phyloP scores from a whole-genome alignment of 106 monocot species.

The Gastrodia elata region DNA sequence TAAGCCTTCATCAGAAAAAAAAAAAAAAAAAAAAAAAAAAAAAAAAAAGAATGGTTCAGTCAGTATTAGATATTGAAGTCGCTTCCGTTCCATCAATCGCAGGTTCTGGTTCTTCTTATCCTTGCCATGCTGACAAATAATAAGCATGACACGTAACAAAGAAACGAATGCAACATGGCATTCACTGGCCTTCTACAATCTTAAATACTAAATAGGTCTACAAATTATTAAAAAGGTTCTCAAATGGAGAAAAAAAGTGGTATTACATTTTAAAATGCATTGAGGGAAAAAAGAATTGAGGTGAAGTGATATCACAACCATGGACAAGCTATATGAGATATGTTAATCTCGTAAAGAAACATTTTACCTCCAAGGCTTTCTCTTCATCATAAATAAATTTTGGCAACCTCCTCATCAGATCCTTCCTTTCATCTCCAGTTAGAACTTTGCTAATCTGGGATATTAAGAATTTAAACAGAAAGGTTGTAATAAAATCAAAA shows the following conservation, averaged over 20 bases:
- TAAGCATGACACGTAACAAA: neutral
- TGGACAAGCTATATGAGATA: neutral
- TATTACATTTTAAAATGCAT: neutral
- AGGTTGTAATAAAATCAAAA: neutral
- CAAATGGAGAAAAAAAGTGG: neutral
- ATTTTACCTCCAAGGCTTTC: conserved; percentile 58
- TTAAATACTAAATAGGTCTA: neutral
- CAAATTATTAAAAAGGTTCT: neutral
- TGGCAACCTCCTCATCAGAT: conserved; percentile 66
- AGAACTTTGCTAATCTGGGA: conserved; percentile 39
- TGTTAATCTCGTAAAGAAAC: neutral
- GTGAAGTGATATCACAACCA: neutral
- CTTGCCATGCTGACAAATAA: neutral
- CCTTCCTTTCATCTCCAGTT: conserved; percentile 51
- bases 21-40: neutral
- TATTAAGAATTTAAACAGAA: neutral
- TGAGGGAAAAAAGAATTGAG: neutral
- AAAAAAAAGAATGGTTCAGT: neutral
- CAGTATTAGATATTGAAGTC: neutral
- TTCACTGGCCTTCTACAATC: neutral
- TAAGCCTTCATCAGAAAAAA: neutral
- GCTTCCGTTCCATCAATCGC: neutral
- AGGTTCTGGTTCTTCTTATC: neutral
- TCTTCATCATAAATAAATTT: conserved; percentile 77
- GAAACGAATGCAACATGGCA: neutral